phyloP scores from a whole-genome alignment of 2,329 filamentous ascomycete species.

The Ophiobolus disseminans region DNA sequence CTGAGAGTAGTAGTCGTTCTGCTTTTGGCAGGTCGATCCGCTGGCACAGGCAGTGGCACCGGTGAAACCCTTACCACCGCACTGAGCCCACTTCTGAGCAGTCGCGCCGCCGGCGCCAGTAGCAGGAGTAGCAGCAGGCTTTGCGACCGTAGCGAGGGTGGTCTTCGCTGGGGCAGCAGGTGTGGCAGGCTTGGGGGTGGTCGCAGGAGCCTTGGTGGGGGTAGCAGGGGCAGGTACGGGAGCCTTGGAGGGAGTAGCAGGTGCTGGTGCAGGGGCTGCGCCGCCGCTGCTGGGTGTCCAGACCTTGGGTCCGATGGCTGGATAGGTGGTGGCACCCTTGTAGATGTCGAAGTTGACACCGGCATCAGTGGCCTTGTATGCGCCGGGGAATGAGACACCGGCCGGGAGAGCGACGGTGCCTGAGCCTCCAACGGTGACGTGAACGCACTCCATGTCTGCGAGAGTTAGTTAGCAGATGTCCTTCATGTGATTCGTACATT shows the following conservation, averaged over 20 bases:
- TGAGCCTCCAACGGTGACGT: constrained; percentile 49
- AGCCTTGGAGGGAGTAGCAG: constrained; percentile 18
- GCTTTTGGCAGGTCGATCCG: constrained; percentile 49
- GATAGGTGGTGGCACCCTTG: constrained; percentile 44
- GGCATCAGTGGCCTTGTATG: constrained; percentile 49
- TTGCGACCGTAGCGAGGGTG: constrained; percentile 31
- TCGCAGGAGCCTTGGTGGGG: constrained; percentile 14
- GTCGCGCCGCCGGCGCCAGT: constrained; percentile 19
- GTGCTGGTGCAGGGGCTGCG: constrained; percentile 17
- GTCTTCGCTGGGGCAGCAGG: constrained; percentile 18
- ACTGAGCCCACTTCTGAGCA: constrained; percentile 52
- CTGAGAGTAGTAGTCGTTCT: constrained; percentile 58
- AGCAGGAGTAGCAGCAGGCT: constrained; percentile 21
- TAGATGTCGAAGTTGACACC: constrained; percentile 55
- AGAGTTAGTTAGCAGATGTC: no score
- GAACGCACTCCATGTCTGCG: constrained; percentile 55
- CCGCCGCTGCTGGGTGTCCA: constrained; percentile 38
- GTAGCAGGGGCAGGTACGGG: constrained; percentile 13
- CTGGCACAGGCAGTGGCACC: constrained; percentile 51
- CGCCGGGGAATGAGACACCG: constrained; percentile 56
- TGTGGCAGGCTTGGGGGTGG: constrained; percentile 9
- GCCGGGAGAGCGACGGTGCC: constrained; percentile 44
- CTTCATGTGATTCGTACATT: no score
- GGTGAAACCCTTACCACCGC: constrained; percentile 53
- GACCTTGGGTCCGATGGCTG: constrained; percentile 42